Evolutionary conservation across 2,329 filamentous ascomycete species (phyloP), one percentile per base, ranked within the genome.

Genomic region (Calonectria pseudoturangicola): DNA sequence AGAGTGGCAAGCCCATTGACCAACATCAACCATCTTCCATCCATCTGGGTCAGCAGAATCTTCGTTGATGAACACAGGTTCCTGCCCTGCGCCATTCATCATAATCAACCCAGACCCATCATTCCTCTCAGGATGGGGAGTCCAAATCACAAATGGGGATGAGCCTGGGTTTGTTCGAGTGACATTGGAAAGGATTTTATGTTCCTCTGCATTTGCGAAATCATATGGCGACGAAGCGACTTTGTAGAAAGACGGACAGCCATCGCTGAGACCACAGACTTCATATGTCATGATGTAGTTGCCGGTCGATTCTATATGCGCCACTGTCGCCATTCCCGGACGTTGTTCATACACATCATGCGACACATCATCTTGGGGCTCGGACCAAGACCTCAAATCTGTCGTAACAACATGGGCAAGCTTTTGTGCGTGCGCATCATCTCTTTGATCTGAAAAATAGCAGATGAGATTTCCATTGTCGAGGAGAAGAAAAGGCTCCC

Each of bases 381-480:
- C 79, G 16, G 87, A 87, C 92, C 92, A 94, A n/a, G 81, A 88
- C 51, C 85, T 82, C n/a, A 93, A 85, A 78, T 94, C 91, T 2
- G 82, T 85, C 0, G 89, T 87, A 10, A 86, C 85, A 81, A 93
- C 90, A 79, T 94, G 92, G 1, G 90, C 87, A 48, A 94, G 86
- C 50, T 76, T 76, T 39, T 76, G 75, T 1, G 47, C 64, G 15
- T 76, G 65, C 0, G 47, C 45, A 1, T 68, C 51, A 36, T 76
- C 74, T 0, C 63, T 36, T 27, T 76, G 75, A n/a, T 68, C 64
- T 0, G 74, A 68, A 33, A 73, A 76, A 56, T 74, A 74, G n/a
- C 66, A 71, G 8, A 76, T 63, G 0, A 76, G 66, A 18, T 75
- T 27, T 28, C 48, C 27, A 13, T 74, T 45, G 0, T 76, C 65